Evolutionary conservation across 2,329 filamentous ascomycete species (phyloP).

Genomic region (Ophiostoma piceae): DNA sequence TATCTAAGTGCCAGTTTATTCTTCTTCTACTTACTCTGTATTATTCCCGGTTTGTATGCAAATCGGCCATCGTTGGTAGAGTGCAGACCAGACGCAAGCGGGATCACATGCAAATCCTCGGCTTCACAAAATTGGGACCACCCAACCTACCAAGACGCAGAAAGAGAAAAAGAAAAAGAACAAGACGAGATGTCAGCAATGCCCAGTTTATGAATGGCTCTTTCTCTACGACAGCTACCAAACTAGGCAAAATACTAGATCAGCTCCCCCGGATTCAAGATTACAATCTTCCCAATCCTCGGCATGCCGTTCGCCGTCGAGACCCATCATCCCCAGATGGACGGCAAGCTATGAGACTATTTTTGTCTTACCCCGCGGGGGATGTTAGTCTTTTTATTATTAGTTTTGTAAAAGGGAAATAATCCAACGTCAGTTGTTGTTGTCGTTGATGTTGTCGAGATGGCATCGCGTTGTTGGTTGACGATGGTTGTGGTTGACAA

Average conservation of each 20-base stretch:
- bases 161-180: background rate
- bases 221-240: background rate
- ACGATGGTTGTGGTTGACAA: background rate
- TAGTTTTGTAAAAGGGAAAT: background rate
- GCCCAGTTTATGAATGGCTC: background rate
- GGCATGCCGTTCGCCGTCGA: background rate
- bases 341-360: constrained; percentile 2
- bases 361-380: constrained; percentile 15
- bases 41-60: background rate
- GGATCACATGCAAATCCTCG: constrained; percentile 3
- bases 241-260: background rate
- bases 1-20: background rate
- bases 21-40: background rate
- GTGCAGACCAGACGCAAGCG: background rate
- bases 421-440: constrained; percentile 9
- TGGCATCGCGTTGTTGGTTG: background rate
- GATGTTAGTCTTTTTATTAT: background rate
- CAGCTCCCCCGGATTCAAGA: background rate
- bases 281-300: background rate
- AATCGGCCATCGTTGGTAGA: no score
- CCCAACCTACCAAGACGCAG: background rate
- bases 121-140: constrained; percentile 7
- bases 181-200: background rate
- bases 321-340: constrained; percentile 10
- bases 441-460: background rate